phyloP scores from a whole-genome alignment of 2,329 filamentous ascomycete species.

The Helminthosporium solani region DNA sequence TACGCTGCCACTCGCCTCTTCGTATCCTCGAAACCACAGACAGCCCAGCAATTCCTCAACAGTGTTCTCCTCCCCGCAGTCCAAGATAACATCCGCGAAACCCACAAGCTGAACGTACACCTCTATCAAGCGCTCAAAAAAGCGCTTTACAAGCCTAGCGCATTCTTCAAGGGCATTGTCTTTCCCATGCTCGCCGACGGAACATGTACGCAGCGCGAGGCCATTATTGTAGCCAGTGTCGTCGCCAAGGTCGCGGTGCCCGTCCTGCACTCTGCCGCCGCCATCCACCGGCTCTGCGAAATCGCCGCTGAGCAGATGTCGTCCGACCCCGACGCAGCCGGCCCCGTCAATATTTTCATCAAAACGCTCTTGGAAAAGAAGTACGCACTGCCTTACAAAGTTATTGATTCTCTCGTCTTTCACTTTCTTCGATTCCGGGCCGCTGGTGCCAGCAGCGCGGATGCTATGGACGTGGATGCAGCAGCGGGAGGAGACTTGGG shows the following conservation, averaged over 20 bases:
- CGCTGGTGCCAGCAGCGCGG: slow-evolving; percentile 61
- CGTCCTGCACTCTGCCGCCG: slow-evolving; percentile 88
- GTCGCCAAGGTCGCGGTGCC: slow-evolving; percentile 83
- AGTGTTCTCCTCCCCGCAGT: slow-evolving; percentile 85
- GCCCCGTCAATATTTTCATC: slow-evolving; percentile 94
- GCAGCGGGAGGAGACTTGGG: slow-evolving; percentile 40
- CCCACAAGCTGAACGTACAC: slow-evolving; percentile 92
- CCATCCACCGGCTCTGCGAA: slow-evolving; percentile 87
- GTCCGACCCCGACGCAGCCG: slow-evolving; percentile 79
- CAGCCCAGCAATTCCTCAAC: slow-evolving; percentile 82
- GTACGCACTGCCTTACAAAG: slow-evolving; percentile 92
- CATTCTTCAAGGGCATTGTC: slow-evolving; percentile 94
- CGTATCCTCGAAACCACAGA: slow-evolving; percentile 75
- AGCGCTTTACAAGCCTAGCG: slow-evolving; percentile 85
- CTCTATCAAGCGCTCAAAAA: slow-evolving; percentile 94
- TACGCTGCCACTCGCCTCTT: slow-evolving; percentile 93
- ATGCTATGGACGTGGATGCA: slow-evolving; percentile 52
- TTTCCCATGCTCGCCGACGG: slow-evolving; percentile 85
- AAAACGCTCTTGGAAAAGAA: slow-evolving; percentile 92
- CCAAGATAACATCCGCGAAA: slow-evolving; percentile 91
- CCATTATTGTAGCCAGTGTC: slow-evolving; percentile 85
- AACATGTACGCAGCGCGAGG: slow-evolving; percentile 89
- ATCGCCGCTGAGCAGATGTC: slow-evolving; percentile 89
- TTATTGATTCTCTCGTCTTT: slow-evolving; percentile 91
- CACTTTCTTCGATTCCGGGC: slow-evolving; percentile 90